Evolutionary conservation across 2,329 filamentous ascomycete genomes (phyloP), one percentile per base, ranked within the genome.

Genomic region (Talaromyces verruculosus): DNA sequence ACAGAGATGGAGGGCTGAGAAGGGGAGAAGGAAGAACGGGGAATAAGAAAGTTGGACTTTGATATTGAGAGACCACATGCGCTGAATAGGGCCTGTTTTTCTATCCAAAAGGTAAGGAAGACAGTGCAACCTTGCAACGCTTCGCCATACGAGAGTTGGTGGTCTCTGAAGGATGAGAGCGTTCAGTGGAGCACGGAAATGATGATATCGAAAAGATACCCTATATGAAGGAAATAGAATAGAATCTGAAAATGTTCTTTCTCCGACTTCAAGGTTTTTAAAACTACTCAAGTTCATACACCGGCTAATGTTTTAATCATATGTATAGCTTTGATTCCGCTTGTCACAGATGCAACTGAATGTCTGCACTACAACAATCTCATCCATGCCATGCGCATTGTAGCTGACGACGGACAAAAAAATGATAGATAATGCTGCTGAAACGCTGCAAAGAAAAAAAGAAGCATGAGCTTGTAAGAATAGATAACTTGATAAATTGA

Each of bases 191-290:
- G 25, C 17, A 10, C 19, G n/a, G 53, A 57, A 25, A 57, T 39
- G 53, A 57, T 39, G 53, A 57, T 39, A 57, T 57, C 33, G 53
- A 57, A 39, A 37, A 39, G 53, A 57, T 57, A 57, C 53, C 53
- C 53, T 39, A 25, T 57, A 22, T 57, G 33, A 25, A 57, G 53
- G 53, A 57, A 47, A 57, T 57, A 39, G 19, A 37, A 25, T 39
- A 37, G 8, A 57, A 22, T 37, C 11, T 22, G 19, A 15, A 55
- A 22, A 57, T 15, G 0, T 17, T 35, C 5, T n/a, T 22, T 25
- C 19, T 19, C 19, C 39, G 11, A 22, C 19, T 57, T 7, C 0
- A 28, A 11, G 2, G 5, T 8, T 51, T 51, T 6, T 28, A 17
- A 17, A 17, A 10, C 2, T 51, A 51, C 6, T 11, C 19, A 25